Conservation (phyloP, 768 basidiomycete genomes). For the Naganishia antarctica region DNA sequence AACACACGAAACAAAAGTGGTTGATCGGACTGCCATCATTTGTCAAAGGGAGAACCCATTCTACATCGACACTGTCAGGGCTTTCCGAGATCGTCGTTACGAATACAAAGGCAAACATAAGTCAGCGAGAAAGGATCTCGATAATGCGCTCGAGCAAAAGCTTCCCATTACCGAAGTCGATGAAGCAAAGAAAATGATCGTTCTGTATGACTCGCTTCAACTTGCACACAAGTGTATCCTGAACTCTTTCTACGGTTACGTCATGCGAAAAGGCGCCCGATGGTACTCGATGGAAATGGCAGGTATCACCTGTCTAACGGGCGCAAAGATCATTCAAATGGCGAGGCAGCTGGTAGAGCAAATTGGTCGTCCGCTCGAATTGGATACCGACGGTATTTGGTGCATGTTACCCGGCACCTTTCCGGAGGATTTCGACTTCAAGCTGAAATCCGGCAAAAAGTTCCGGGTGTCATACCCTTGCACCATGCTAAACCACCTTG, state of each 20-base stretch:
- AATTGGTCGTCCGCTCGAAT: constrained; percentile 90
- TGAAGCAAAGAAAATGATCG: constrained; percentile 98
- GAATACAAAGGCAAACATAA: constrained; percentile 98
- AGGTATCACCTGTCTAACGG: constrained; percentile 95
- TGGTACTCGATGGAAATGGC: constrained; percentile 99
- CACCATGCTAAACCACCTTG: constrained; percentile 98
- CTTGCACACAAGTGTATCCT: constrained; percentile 99
- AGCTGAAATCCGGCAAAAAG: constrained; percentile 77
- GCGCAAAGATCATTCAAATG: constrained; percentile 98
- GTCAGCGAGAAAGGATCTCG: constrained; percentile 98
- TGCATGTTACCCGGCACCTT: constrained; percentile 98
- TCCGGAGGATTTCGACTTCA: constrained; percentile 96
- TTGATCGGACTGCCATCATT: constrained; percentile 87
- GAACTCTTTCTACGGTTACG: constrained; percentile 99
- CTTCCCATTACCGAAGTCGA: constrained; percentile 78
- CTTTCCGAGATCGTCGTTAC: constrained; percentile 94
- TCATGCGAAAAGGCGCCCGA: constrained; percentile 97
- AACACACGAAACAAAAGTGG: constrained; percentile 93
- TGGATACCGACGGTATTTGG: constrained; percentile 99
- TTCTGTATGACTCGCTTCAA: constrained; percentile 95
- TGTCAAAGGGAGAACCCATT: constrained; percentile 98
- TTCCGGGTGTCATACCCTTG: constrained; percentile 92
- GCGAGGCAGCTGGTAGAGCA: constrained; percentile 94
- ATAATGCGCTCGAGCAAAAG: constrained; percentile 63
- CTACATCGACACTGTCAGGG: constrained; percentile 96